Base-by-base conservation (phyloP, 1,284 basidiomycete genomes). In the Moesziomyces globuligerus region DNA sequence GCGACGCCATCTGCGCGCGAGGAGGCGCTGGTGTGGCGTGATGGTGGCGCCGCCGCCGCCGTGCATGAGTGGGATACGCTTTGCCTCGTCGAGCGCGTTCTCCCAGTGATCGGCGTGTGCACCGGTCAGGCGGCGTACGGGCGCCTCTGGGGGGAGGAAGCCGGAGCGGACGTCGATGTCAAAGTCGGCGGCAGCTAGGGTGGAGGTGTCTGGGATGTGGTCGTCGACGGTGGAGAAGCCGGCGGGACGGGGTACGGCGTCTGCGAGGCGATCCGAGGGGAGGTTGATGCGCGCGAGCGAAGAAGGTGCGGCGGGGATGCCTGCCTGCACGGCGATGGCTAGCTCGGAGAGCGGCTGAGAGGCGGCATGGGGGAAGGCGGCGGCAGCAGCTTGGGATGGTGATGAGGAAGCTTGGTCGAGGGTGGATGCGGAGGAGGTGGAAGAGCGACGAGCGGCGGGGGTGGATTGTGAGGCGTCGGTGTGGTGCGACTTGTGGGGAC, bases 121-220 rank as follows among this genome's bases (percentile, higher is more conserved):
- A 6, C 62, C 72, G 0, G 87, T 86, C 0, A 97, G 86, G 10
- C 89, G 86, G 36, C 82, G 74, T 0, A 93, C 77, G 0, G 93
- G 93, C 1, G 88, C 87, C 28, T 90, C 87, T 0, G 91, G 90
- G 1, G 94, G 94, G 86, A 97, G 88, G 81, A 98, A 97, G 0
- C 94, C 94, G 0, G 93, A 93, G 21, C 89, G 86, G 2, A 91
- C 91, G 80, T 95, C 92, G 70, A 97, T 90, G 81, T 96, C 93
- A 85, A 93, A 97, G 85, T 97, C 94, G 80, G 94, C 92, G 4
- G 92, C 90, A 13, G 92, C 91, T 52, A 94, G 88, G 4, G 92
- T 93, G 11, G 91, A 89, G 4, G 90, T 92, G 82, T 94, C 92
- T 34, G 85, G 84, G 17, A 84, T 60, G 18, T 73, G 59, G 28